phyloP scores from a whole-genome alignment of 257 asterid species.

The Nyctanthes arbortristis region DNA sequence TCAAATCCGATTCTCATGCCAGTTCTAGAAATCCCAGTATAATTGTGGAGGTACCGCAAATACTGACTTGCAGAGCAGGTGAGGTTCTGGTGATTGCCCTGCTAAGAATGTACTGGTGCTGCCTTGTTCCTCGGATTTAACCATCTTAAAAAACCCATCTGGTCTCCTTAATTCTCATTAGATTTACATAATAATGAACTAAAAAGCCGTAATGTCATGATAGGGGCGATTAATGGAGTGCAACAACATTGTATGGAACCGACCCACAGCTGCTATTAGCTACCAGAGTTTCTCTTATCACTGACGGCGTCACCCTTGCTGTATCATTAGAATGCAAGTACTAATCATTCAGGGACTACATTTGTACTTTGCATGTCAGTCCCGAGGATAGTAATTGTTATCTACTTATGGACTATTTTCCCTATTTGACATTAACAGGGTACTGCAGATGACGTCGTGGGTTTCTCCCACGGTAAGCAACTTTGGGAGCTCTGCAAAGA shows the following conservation, averaged over 20 bases:
- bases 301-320: neutral
- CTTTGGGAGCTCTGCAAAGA: conserved; percentile 89
- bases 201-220: neutral
- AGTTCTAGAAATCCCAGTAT: neutral
- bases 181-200: neutral
- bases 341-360: neutral
- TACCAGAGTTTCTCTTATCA: neutral
- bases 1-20: neutral
- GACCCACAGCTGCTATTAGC: neutral
- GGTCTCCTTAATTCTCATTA: neutral
- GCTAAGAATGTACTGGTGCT: neutral
- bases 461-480: conserved; percentile 90
- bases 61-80: neutral
- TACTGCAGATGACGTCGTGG: conserved; percentile 91
- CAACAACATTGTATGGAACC: neutral
- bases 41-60: neutral
- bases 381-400: neutral
- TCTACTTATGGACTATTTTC: neutral
- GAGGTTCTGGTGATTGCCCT: too few relatives aligned
- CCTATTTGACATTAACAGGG: conserved; percentile 53
- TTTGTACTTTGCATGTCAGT: neutral
- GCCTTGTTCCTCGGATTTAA: neutral
- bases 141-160: neutral
- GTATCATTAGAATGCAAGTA: neutral
- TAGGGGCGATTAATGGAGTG: neutral